Evolutionary conservation across 2,329 filamentous ascomycete genomes (phyloP).

Genomic region (Fusarium subglutinans): DNA sequence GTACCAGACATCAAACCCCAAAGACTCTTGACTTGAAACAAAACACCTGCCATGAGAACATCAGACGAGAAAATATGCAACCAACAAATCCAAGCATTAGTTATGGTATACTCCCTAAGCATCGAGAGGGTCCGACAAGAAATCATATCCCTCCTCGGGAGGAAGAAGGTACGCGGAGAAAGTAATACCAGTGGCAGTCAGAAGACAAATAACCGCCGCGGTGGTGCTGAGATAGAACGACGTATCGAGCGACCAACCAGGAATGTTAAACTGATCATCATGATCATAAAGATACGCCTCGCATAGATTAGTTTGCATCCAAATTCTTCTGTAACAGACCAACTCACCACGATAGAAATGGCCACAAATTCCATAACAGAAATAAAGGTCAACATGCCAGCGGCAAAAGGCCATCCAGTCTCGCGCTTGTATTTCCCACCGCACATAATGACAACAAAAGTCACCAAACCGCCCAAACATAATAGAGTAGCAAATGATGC

Average conservation of each 20-base stretch:
- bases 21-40: neutral
- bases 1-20: neutral
- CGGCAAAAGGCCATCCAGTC: constrained; percentile 82
- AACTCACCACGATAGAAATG: constrained; percentile 84
- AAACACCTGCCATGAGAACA: constrained; percentile 6
- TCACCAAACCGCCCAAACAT: constrained; percentile 81
- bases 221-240: constrained; percentile 78
- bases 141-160: constrained; percentile 86
- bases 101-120: constrained; percentile 45
- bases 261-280: constrained; percentile 81
- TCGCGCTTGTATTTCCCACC: constrained; percentile 85
- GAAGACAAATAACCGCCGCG: constrained; percentile 62
- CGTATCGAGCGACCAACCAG: constrained; percentile 81
- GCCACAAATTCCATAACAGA: constrained; percentile 76
- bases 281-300: constrained; percentile 86
- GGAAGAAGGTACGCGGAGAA: constrained; percentile 76
- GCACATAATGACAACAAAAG: constrained; percentile 78
- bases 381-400: constrained; percentile 70
- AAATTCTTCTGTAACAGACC: neutral
- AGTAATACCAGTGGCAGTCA: constrained; percentile 67
- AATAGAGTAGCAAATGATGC: constrained; percentile 86
- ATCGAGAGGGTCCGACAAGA: constrained; percentile 65
- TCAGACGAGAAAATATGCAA: neutral
- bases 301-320: constrained; percentile 3
- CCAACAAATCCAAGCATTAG: neutral